Conservation (phyloP, 352 stramenopile species). For the Pythium angustatum region DNA sequence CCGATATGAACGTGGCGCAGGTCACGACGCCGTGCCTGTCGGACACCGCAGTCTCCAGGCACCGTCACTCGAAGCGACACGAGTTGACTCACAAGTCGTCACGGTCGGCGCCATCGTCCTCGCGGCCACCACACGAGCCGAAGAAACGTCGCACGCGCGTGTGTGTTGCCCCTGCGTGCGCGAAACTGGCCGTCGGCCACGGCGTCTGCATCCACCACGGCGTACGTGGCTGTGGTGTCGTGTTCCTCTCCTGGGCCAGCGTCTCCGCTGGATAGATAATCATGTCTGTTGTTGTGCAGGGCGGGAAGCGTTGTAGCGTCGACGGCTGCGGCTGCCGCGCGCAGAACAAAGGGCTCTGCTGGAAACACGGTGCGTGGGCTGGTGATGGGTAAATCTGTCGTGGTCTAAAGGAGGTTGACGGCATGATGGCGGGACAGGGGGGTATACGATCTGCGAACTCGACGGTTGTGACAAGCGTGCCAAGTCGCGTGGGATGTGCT, state of each 20-base stretch:
- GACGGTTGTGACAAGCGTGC: constrained; percentile 32
- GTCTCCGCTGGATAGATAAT: no score
- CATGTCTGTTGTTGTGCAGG: constrained; percentile 20
- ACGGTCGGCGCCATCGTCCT: no score
- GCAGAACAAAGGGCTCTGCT: constrained; percentile 57
- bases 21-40: no score
- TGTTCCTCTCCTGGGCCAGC: no score
- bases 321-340: constrained; percentile 54
- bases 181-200: constrained; percentile 58
- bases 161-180: constrained; percentile 44
- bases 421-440: constrained; percentile 13
- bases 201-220: constrained; percentile 37
- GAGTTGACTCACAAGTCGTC: no score
- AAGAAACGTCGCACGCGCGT: constrained; percentile 47
- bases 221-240: constrained; percentile 12
- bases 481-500: constrained; percentile 30
- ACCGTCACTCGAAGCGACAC: no score
- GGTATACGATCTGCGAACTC: constrained; percentile 37
- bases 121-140: constrained; percentile 24
- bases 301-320: constrained; percentile 51
- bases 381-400: no score
- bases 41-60: no score
- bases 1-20: no score
- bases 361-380: constrained; percentile 37
- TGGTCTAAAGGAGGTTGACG: no score